These are phyloP conservation scores for Aureobasidium pullulans DNA, from an alignment of 2,329 filamentous ascomycete genomes.

Conservation along the genomic window DNA sequence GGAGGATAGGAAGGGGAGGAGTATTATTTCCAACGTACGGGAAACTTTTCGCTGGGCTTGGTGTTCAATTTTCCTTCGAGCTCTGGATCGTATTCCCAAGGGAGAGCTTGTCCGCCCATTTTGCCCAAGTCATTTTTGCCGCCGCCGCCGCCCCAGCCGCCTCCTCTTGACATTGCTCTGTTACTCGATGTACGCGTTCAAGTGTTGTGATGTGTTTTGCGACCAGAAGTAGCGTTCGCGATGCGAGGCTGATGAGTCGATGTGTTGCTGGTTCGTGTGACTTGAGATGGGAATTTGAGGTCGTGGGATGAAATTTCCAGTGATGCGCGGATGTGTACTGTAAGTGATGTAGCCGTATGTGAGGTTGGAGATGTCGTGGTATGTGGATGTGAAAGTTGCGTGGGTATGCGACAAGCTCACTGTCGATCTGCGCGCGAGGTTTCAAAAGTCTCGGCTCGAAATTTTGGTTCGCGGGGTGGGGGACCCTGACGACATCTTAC, in stretches of 20 bases:
- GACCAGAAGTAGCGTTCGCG: not conserved
- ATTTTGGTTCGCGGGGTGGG: constrained; percentile 9
- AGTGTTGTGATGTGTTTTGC: not conserved
- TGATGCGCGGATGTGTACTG: not conserved
- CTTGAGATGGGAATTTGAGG: not conserved
- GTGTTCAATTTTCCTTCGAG: constrained; percentile 26
- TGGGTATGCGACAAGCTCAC: not conserved
- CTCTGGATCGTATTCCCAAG: constrained; percentile 35
- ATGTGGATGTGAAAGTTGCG: not conserved
- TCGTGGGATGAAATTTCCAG: not conserved
- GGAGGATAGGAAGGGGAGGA: no score
- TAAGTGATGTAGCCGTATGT: not conserved
- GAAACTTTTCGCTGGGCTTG: constrained; percentile 35
- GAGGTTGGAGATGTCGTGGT: not conserved
- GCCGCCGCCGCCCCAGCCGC: constrained; percentile 26
- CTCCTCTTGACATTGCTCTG: constrained; percentile 24
- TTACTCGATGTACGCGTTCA: not conserved
- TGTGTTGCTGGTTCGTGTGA: not conserved
- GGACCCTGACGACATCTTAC: not conserved
- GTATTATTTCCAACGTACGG: constrained; percentile 30
- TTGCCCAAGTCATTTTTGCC: constrained; percentile 29
- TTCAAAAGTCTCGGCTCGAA: not conserved
- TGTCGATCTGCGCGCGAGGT: not conserved
- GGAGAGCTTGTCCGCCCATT: constrained; percentile 36
- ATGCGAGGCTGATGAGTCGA: not conserved